phyloP scores from a whole-genome alignment of 441 rosid genomes.

The Populus hybrid region DNA sequence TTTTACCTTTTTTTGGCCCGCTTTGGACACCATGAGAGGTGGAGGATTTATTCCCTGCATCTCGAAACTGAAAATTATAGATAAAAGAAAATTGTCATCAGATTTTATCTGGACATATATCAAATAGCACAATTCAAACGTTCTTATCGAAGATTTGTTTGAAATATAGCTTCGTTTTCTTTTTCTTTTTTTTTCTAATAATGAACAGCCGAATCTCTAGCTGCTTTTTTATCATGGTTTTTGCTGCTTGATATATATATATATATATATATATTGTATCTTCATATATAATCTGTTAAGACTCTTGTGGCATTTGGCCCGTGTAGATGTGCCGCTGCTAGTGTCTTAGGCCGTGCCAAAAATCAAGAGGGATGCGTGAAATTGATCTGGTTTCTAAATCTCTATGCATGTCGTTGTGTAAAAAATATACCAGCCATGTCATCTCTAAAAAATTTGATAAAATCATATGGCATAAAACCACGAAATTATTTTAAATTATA shows the following conservation, averaged over 20 bases:
- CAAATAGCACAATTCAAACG: no score
- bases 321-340: background rate
- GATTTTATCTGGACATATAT: no score
- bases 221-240: background rate
- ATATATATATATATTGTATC: no score
- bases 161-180: no score
- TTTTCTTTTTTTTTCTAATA: background rate
- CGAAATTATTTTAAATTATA: no score
- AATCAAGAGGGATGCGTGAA: no score
- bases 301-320: no score
- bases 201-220: background rate
- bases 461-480: background rate
- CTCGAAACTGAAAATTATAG: background rate
- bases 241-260: background rate
- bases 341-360: background rate
- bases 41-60: background rate
- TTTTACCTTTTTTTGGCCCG: background rate
- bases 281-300: background rate
- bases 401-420: background rate
- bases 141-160: no score
- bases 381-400: no score
- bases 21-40: background rate
- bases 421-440: background rate
- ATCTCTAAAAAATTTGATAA: background rate
- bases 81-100: background rate